Percentiles rank a stretch among this genome's conserved stretches.
phyloP scores from a whole-genome alignment of 2,329 filamentous ascomycete genomes.

The Fusarium xyrophilum region DNA sequence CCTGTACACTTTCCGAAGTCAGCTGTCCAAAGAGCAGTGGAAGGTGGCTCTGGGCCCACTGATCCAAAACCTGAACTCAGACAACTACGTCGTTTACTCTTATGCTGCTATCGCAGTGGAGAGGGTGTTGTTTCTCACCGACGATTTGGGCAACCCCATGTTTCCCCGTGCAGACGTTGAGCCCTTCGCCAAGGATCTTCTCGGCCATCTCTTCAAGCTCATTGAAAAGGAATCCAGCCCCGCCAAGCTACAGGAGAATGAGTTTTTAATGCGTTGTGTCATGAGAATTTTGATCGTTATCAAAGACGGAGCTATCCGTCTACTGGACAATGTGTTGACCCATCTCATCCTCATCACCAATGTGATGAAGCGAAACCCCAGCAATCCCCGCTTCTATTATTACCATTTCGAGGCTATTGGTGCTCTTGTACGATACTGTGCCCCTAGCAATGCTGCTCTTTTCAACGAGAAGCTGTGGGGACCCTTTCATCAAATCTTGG shows the following conservation, averaged over 20 bases:
- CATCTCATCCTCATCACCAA: conserved; percentile 90
- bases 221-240: conserved; percentile 85
- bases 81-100: conserved; percentile 96
- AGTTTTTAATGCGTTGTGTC: conserved; percentile 97
- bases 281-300: conserved; percentile 98
- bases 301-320: conserved; percentile 76
- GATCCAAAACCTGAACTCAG: conserved; percentile 87
- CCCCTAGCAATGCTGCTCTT: conserved; percentile 69
- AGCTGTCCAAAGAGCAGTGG: conserved; percentile 92
- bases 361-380: conserved; percentile 92
- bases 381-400: conserved; percentile 98
- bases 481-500: conserved; percentile 81
- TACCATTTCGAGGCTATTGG: conserved; percentile 96
- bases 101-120: conserved; percentile 98
- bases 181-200: conserved; percentile 81
- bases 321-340: conserved; percentile 78
- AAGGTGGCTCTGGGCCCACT: conserved; percentile 86
- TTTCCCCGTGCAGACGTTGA: conserved; percentile 82
- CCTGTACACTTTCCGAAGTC: conserved; percentile 94
- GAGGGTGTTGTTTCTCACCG: conserved; percentile 82
- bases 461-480: conserved; percentile 83
- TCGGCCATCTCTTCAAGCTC: conserved; percentile 88
- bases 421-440: conserved; percentile 77
- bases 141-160: conserved; percentile 76
- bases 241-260: conserved; percentile 96